These are phyloP conservation scores for Ogataea sp. DNA, from an alignment of 805 yeast species.

Conservation along the genomic window DNA sequence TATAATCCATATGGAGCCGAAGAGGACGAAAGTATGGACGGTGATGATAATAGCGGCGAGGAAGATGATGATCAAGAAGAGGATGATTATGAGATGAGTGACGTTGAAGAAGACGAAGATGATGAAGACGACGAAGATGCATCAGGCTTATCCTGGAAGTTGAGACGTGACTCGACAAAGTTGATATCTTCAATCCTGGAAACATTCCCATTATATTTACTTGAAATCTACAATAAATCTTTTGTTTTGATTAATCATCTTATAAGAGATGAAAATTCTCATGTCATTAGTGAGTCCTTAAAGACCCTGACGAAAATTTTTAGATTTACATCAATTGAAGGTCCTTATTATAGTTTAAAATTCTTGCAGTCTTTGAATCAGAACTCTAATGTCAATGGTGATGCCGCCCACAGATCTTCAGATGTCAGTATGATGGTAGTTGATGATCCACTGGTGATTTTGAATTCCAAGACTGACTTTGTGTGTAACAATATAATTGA, in stretches of 20 bases:
- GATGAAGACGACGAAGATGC: constrained; percentile 35
- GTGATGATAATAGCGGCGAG: constrained; percentile 23
- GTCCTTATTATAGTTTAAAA: constrained; percentile 23
- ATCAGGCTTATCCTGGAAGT: constrained; percentile 46
- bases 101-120: constrained; percentile 30
- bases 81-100: constrained; percentile 31
- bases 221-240: constrained; percentile 27
- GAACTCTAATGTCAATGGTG: neutral
- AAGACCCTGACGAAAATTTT: constrained; percentile 35
- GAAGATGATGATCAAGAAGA: constrained; percentile 22
- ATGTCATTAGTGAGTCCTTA: constrained; percentile 44
- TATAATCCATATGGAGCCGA: constrained; percentile 41
- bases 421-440: constrained; percentile 29
- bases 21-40: constrained; percentile 17
- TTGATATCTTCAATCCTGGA: constrained; percentile 32
- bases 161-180: constrained; percentile 45
- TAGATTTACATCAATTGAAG: constrained; percentile 19
- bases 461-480: constrained; percentile 5
- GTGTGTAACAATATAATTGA: constrained; percentile 13
- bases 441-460: constrained; percentile 19
- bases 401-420: constrained; percentile 19
- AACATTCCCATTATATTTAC: constrained; percentile 24
- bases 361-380: constrained; percentile 16
- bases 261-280: constrained; percentile 35
- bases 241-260: constrained; percentile 23